Conservation (phyloP, 345 rosid genomes). For the Camelina neglecta region DNA sequence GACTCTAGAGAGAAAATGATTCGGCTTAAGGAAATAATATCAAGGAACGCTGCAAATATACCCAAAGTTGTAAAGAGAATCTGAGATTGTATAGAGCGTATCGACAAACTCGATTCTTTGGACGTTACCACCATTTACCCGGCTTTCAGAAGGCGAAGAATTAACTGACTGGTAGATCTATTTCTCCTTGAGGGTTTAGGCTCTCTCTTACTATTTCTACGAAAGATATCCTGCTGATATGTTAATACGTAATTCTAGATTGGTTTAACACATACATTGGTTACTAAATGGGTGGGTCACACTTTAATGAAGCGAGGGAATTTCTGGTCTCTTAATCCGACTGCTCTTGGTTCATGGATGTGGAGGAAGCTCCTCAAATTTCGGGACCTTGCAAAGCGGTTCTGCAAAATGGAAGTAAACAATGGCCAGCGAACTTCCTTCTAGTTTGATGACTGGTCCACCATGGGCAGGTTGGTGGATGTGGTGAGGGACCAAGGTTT, state of each 20-base stretch:
- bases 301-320: too few species aligned
- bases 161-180: constrained; percentile 7
- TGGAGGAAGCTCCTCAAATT: too few species aligned
- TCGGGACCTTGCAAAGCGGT: too few species aligned
- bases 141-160: constrained; percentile 48
- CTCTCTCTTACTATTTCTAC: background rate
- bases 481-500: too few species aligned
- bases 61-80: constrained; percentile 61
- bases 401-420: too few species aligned
- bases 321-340: too few species aligned
- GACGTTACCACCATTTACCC: constrained; percentile 58
- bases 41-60: constrained; percentile 51
- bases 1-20: constrained; percentile 47
- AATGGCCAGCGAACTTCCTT: too few species aligned
- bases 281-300: background rate
- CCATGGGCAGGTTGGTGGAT: too few species aligned
- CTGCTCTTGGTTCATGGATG: too few species aligned
- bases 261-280: constrained; percentile 12
- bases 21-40: constrained; percentile 57
- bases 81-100: constrained; percentile 59
- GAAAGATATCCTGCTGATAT: constrained; percentile 1
- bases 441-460: too few species aligned
- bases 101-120: constrained; percentile 55
- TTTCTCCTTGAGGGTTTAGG: background rate
- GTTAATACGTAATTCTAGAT: constrained; percentile 31